Percentiles rank a stretch among this genome's conserved stretches.
Conservation (phyloP, 169 alveolate genomes). For the Babesia divergens region DNA sequence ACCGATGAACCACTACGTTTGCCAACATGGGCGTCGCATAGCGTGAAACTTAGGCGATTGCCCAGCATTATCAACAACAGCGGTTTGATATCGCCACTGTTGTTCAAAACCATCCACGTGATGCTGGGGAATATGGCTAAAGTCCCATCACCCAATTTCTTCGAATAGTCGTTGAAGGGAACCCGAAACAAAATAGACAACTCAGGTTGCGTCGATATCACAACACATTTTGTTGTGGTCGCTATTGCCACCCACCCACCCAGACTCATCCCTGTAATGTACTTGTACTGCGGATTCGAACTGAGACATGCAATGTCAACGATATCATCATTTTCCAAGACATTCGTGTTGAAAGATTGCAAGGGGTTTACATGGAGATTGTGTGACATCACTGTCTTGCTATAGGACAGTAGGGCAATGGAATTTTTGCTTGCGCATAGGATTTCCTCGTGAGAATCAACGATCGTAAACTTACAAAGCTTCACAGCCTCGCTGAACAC, state of each 20-base stretch:
- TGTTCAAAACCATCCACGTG: conserved; percentile 60
- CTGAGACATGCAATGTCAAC: conserved; percentile 55
- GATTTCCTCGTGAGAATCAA: conserved; percentile 59
- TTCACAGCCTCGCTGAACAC: conserved; percentile 38
- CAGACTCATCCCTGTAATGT: conserved; percentile 32
- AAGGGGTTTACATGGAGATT: conserved; percentile 28
- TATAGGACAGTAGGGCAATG: conserved; percentile 32
- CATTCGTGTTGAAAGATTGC: conserved; percentile 7
- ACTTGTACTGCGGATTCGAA: conserved; percentile 60
- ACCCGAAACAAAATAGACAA: conserved; percentile 41
- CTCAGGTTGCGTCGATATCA: conserved; percentile 52
- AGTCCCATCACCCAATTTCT: not conserved
- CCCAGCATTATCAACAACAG: conserved; percentile 44
- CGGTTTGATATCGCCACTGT: conserved; percentile 59
- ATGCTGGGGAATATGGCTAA: conserved; percentile 30
- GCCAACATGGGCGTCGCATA: conserved; percentile 15
- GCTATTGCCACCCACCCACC: conserved; percentile 52
- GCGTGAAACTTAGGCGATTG: conserved; percentile 41
- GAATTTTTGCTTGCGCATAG: conserved; percentile 34
- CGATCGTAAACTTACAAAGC: conserved; percentile 48
- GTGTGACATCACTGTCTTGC: conserved; percentile 52
- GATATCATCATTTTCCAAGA: conserved; percentile 36
- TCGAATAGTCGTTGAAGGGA: conserved; percentile 17
- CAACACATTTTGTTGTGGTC: conserved; percentile 44
- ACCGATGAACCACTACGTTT: conserved; percentile 30